Percentiles rank a stretch among this genome's conserved stretches.
phyloP scores from a whole-genome alignment of 2,329 filamentous ascomycete genomes.

The Pseudomassariella vexata region DNA sequence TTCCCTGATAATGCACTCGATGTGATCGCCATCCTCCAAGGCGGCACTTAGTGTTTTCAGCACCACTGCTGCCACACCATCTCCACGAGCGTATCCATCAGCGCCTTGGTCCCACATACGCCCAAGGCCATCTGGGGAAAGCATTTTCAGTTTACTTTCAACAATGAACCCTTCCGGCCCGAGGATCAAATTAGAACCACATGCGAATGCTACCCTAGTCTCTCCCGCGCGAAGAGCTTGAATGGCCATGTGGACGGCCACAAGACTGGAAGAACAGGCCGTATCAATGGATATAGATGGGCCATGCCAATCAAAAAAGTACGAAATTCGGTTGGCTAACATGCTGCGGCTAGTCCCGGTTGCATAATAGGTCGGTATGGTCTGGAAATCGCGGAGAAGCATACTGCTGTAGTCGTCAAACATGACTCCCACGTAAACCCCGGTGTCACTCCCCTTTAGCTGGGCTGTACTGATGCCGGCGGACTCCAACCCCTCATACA shows the following conservation, averaged over 20 bases:
- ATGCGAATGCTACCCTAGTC: not conserved
- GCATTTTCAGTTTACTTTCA: constrained; percentile 5
- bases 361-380: constrained; percentile 1
- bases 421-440: constrained; percentile 19
- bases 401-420: constrained; percentile 12
- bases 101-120: constrained; percentile 28
- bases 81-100: constrained; percentile 23
- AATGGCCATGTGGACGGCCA: constrained; percentile 3
- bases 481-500: constrained; percentile 32
- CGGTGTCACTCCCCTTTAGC: constrained; percentile 9
- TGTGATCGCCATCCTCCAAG: constrained; percentile 26
- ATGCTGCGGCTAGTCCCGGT: constrained; percentile 3
- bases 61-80: constrained; percentile 30
- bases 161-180: constrained; percentile 1
- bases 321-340: constrained; percentile 4
- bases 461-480: constrained; percentile 6
- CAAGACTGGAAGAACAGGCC: constrained; percentile 4
- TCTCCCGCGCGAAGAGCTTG: constrained; percentile 3
- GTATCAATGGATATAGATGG: constrained; percentile 7
- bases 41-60: constrained; percentile 33
- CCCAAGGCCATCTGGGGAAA: constrained; percentile 17
- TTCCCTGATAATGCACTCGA: constrained; percentile 25
- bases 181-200: constrained; percentile 2
- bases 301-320: constrained; percentile 7
- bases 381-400: not conserved